Conservation (phyloP, 345 rosid species). For the Eutrema heterophyllum region DNA sequence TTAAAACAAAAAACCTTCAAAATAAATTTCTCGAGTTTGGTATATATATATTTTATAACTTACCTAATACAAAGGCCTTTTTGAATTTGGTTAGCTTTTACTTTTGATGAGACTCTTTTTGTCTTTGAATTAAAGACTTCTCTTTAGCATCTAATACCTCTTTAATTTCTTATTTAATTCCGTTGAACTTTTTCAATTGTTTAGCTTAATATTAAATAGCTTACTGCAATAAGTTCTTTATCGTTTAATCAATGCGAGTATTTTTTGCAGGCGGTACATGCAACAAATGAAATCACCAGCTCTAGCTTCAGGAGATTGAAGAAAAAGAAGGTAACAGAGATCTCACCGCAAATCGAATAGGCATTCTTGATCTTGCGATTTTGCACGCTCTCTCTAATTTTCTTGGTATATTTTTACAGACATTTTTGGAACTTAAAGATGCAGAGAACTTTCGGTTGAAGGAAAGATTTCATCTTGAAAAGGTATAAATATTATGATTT, state of each 20-base stretch:
- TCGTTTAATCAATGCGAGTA: slow-evolving; percentile 6
- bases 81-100: background rate
- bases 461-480: slow-evolving; percentile 51
- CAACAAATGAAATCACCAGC: slow-evolving; percentile 40
- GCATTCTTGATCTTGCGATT: background rate
- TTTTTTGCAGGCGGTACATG: slow-evolving; percentile 37
- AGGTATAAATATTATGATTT: slow-evolving; percentile 30
- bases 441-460: slow-evolving; percentile 52
- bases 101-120: background rate
- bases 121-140: slow-evolving; percentile 16
- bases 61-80: background rate
- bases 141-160: background rate
- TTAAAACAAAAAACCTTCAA: background rate
- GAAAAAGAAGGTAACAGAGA: slow-evolving; percentile 53
- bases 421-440: slow-evolving; percentile 65
- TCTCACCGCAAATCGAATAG: background rate
- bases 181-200: background rate
- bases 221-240: background rate
- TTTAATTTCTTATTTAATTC: background rate
- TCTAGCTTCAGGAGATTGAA: slow-evolving; percentile 39
- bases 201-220: background rate
- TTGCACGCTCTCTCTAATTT: background rate
- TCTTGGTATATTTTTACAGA: slow-evolving; percentile 36
- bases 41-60: background rate
- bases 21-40: background rate